Evolutionary conservation across 1,139 yeast species (phyloP).

Genomic region (Geotrichum macrosporum): DNA sequence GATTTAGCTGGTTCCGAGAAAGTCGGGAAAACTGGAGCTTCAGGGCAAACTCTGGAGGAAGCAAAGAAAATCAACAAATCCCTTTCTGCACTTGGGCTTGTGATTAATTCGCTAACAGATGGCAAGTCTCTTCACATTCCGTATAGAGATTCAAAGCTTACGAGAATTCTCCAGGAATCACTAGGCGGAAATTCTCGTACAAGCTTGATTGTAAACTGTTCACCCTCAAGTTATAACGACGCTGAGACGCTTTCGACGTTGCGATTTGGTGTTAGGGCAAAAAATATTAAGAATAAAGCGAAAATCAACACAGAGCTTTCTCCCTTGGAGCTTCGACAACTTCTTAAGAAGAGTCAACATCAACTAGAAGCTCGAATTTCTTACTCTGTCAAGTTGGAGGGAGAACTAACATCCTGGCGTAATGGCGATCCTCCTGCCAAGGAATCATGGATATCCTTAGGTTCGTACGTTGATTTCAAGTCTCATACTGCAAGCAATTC

Average conservation of each 20-base stretch:
- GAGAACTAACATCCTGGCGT: constrained; percentile 50
- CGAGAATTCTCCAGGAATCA: constrained; percentile 78
- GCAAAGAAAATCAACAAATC: constrained; percentile 81
- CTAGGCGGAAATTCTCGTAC: constrained; percentile 87
- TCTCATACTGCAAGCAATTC: too few relatives aligned
- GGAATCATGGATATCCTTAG: constrained; percentile 35
- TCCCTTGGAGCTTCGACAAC: constrained; percentile 49
- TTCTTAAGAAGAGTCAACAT: constrained; percentile 48
- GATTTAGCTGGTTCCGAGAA: constrained; percentile 91
- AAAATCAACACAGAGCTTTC: constrained; percentile 68
- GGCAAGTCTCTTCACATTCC: constrained; percentile 65
- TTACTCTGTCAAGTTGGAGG: constrained; percentile 49
- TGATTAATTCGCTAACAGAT: constrained; percentile 73
- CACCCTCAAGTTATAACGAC: constrained; percentile 60
- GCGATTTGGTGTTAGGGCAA: constrained; percentile 77
- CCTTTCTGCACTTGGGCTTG: constrained; percentile 72
- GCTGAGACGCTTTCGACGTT: constrained; percentile 72
- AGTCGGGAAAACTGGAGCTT: constrained; percentile 75
- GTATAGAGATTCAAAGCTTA: constrained; percentile 77
- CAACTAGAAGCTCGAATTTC: constrained; percentile 45
- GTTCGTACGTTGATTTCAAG: too few relatives aligned
- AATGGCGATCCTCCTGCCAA: constrained; percentile 42
- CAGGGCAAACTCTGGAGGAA: constrained; percentile 72
- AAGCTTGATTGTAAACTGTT: constrained; percentile 70
- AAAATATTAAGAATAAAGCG: constrained; percentile 62